A percentile compares a stretch with the other conserved stretches of the same genome.
phyloP scores from a whole-genome alignment of 768 basidiomycete genomes.

The Boletus eberwhitei region DNA sequence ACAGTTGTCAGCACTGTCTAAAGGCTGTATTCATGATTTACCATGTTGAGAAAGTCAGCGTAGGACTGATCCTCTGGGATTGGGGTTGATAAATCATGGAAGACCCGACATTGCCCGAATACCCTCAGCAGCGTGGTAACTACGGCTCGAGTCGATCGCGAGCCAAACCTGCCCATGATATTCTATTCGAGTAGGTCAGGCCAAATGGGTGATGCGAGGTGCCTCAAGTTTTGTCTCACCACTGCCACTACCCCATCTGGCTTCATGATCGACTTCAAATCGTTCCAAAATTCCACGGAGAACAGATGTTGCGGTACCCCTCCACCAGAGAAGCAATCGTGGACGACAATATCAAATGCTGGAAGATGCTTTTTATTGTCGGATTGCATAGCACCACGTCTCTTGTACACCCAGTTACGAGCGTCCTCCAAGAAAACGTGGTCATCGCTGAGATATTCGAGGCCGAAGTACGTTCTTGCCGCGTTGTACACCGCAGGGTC shows the following conservation, averaged over 20 bases:
- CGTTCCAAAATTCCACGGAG: conserved; percentile 79
- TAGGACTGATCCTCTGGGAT: conserved; percentile 46
- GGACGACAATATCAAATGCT: conserved; percentile 69
- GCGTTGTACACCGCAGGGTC: conserved; percentile 88
- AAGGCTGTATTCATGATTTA: conserved; percentile 32
- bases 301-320: conserved; percentile 85
- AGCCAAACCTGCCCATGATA: conserved; percentile 70
- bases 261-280: conserved; percentile 59
- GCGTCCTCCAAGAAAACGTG: conserved; percentile 79
- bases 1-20: conserved; percentile 4
- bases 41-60: conserved; percentile 70
- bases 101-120: conserved; percentile 80
- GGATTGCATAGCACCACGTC: conserved; percentile 33
- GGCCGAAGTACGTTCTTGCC: conserved; percentile 73
- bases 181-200: conserved; percentile 48
- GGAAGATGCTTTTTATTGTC: not conserved
- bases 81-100: conserved; percentile 62
- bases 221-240: conserved; percentile 43
- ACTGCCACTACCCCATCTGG: conserved; percentile 77
- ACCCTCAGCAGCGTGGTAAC: conserved; percentile 62
- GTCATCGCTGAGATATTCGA: conserved; percentile 58
- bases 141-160: conserved; percentile 62
- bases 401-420: conserved; percentile 55
- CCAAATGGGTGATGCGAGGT: not conserved
- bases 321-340: conserved; percentile 94